Evolutionary conservation across 202 grass and related monocot species (phyloP).

Genomic region (Alloteropsis angusta): DNA sequence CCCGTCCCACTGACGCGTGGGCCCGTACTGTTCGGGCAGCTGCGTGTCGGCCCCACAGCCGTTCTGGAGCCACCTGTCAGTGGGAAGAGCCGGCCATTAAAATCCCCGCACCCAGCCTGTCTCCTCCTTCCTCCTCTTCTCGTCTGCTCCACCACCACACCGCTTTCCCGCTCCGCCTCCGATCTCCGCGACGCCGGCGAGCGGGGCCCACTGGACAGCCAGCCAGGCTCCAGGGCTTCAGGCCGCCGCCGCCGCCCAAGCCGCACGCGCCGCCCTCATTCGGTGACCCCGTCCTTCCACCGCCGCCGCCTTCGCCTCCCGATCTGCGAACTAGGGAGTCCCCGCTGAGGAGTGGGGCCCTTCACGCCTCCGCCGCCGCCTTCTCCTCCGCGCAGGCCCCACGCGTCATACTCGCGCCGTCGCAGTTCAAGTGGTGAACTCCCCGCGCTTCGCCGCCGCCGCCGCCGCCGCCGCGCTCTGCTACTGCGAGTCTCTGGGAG

Average conservation of each 20-base stretch:
- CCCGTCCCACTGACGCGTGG: not conserved
- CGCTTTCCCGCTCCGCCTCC: constrained; percentile 4
- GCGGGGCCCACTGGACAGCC: not conserved
- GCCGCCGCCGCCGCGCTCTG: not conserved
- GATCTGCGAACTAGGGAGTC: constrained; percentile 25
- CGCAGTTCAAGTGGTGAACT: not conserved
- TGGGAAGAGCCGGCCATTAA: constrained; percentile 11
- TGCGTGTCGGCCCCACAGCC: not conserved
- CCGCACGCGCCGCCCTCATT: not conserved
- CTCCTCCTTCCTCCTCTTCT: not conserved
- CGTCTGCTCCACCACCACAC: constrained; percentile 25
- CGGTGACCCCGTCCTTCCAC: not conserved
- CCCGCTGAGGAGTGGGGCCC: constrained; percentile 11
- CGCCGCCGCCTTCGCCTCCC: not conserved
- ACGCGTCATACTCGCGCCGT: not conserved
- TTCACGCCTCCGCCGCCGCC: not conserved
- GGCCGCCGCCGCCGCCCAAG: not conserved
- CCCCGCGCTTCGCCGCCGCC: not conserved
- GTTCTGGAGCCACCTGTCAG: constrained; percentile 1
- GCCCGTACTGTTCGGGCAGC: not conserved
- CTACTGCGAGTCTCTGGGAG: not conserved
- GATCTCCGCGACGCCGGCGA: constrained; percentile 23
- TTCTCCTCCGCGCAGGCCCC: not conserved
- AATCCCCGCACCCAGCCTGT: constrained; percentile 8
- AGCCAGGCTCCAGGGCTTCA: not conserved